phyloP scores from a whole-genome alignment of 176 grass and related monocot genomes.

The Zoysia japonica region DNA sequence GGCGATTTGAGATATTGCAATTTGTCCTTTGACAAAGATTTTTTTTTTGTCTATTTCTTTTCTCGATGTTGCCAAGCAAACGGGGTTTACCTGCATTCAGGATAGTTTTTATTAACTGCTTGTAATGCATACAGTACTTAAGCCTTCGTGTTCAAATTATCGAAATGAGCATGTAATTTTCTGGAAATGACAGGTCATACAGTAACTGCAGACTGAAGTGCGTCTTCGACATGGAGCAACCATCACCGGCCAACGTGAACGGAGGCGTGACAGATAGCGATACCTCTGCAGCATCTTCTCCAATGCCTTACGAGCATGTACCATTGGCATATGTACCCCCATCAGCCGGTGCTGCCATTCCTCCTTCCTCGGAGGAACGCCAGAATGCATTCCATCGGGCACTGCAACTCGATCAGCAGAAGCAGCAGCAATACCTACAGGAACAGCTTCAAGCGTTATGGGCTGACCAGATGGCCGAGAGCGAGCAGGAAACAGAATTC shows the following conservation, averaged over 20 bases:
- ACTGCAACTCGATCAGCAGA: constrained; percentile 47
- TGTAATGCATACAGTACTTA: too few relatives aligned
- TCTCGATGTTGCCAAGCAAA: too few relatives aligned
- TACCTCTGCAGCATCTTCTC: constrained; percentile 35
- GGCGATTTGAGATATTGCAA: neutral
- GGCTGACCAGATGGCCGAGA: constrained; percentile 55
- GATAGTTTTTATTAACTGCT: neutral
- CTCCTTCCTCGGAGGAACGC: constrained; percentile 33
- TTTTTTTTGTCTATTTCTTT: too few relatives aligned
- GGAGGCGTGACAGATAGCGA: constrained; percentile 27
- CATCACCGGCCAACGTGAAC: constrained; percentile 31
- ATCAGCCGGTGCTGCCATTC: constrained; percentile 1
- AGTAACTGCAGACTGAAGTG: neutral
- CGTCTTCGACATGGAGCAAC: constrained; percentile 56
- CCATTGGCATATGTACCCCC: constrained; percentile 34
- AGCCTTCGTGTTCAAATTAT: neutral
- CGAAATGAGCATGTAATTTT: neutral
- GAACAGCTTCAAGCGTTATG: constrained; percentile 59
- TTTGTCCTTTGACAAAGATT: neutral
- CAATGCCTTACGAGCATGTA: constrained; percentile 35
- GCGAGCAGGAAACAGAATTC: constrained; percentile 49
- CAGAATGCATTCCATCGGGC: constrained; percentile 45
- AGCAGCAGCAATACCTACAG: constrained; percentile 44
- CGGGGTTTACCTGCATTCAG: neutral
- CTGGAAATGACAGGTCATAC: constrained; percentile 3